Percentiles rank a stretch among this genome's conserved stretches.
Conservation (phyloP, 2,329 filamentous ascomycete genomes). For the Zymoseptoria ardabiliae region DNA sequence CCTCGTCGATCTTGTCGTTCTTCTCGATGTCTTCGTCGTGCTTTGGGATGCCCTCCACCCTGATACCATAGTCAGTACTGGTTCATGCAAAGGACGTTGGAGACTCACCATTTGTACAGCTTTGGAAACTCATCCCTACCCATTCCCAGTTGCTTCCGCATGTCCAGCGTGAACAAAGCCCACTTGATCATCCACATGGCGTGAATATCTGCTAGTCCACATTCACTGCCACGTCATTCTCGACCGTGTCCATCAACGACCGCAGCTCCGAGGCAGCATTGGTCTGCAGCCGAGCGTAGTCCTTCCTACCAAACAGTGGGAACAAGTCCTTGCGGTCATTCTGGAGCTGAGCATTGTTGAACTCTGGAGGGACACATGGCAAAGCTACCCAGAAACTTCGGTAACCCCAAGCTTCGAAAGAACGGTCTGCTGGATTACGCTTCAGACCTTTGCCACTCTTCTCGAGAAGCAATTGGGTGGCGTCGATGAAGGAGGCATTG, state of each 20-base stretch:
- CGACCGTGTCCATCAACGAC: slow-evolving; percentile 12
- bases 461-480: slow-evolving; percentile 10
- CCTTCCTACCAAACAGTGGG: slow-evolving; percentile 16
- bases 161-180: slow-evolving; percentile 13
- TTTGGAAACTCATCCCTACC: slow-evolving; percentile 12
- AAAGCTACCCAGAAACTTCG: slow-evolving; percentile 17
- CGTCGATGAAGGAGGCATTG: slow-evolving; percentile 16
- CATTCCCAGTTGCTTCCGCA: slow-evolving; percentile 14
- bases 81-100: background rate
- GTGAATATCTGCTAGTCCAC: slow-evolving; percentile 15
- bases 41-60: slow-evolving; percentile 11
- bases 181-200: slow-evolving; percentile 20
- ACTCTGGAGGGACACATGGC: slow-evolving; percentile 12
- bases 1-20: slow-evolving; percentile 13
- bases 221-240: slow-evolving; percentile 12
- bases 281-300: slow-evolving; percentile 13
- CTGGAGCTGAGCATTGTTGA: slow-evolving; percentile 13
- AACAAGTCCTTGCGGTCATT: slow-evolving; percentile 17
- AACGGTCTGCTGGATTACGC: slow-evolving; percentile 4
- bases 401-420: slow-evolving; percentile 18
- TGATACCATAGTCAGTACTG: slow-evolving; percentile 2
- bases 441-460: slow-evolving; percentile 13
- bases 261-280: slow-evolving; percentile 15
- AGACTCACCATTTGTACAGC: slow-evolving; percentile 14
- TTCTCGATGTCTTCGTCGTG: slow-evolving; percentile 13